Evolutionary conservation across 2,329 filamentous ascomycete genomes (phyloP).

Genomic region (Penicillium occitanis): DNA sequence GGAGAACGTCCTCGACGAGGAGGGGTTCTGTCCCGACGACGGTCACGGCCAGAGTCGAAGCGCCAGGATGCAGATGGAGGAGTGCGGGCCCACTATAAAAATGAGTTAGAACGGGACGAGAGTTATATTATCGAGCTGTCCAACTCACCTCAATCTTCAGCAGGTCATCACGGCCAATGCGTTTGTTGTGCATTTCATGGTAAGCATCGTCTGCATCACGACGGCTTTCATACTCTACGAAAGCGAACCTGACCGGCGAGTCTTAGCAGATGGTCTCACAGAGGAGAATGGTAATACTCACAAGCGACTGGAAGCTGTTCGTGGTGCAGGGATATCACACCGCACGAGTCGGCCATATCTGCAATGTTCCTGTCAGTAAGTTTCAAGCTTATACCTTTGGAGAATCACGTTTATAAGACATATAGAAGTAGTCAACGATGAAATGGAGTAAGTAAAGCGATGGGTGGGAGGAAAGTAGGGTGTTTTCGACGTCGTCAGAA

Average conservation of each 20-base stretch:
- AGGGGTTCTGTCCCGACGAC: slow-evolving; percentile 65
- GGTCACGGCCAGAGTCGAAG: slow-evolving; percentile 87
- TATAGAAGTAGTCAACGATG: slow-evolving; percentile 18
- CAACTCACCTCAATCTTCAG: slow-evolving; percentile 89
- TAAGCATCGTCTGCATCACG: slow-evolving; percentile 98
- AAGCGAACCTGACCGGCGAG: slow-evolving; percentile 69
- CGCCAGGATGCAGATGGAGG: slow-evolving; percentile 98
- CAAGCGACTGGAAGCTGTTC: slow-evolving; percentile 92
- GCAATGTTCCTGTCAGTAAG: slow-evolving; percentile 43
- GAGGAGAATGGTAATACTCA: slow-evolving; percentile 57
- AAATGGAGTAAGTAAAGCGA: slow-evolving; percentile 21
- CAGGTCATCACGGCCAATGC: slow-evolving; percentile 89
- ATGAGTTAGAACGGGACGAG: slow-evolving; percentile 24
- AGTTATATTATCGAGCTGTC: background rate
- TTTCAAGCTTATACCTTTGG: background rate
- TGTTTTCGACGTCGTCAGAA: slow-evolving; percentile 21
- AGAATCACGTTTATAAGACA: slow-evolving; percentile 16
- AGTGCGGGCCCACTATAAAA: slow-evolving; percentile 85
- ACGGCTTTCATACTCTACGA: slow-evolving; percentile 98
- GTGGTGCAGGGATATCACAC: slow-evolving; percentile 95
- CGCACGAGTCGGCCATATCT: slow-evolving; percentile 97
- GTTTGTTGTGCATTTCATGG: slow-evolving; percentile 99
- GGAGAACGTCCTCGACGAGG: slow-evolving; percentile 69
- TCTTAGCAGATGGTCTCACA: background rate
- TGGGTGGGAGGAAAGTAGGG: slow-evolving; percentile 21